phyloP scores from a whole-genome alignment of 2,329 filamentous ascomycete genomes.

The Fusarium haematococcum region DNA sequence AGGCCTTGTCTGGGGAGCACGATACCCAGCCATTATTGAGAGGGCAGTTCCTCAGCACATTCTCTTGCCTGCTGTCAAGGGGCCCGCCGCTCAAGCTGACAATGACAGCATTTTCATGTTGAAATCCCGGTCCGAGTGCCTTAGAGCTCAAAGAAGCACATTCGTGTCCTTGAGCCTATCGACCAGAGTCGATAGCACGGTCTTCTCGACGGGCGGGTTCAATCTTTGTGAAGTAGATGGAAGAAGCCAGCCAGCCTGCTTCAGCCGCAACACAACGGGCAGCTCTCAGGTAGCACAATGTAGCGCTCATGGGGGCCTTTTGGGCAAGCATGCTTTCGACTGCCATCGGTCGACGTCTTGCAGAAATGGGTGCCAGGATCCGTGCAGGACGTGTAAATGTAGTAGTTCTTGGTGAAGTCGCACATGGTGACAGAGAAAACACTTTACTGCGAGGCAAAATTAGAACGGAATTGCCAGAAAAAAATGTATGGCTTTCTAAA shows the following conservation, averaged over 20 bases:
- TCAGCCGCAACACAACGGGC: conserved; percentile 58
- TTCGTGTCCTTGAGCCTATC: neutral
- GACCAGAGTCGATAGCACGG: neutral
- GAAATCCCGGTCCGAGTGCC: neutral
- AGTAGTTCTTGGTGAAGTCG: conserved; percentile 80
- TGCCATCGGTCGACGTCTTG: conserved; percentile 75
- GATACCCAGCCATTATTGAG: neutral
- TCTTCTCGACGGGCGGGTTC: neutral
- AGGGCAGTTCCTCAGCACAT: neutral
- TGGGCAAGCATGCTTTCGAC: conserved; percentile 67
- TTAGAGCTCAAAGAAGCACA: neutral
- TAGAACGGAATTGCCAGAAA: neutral
- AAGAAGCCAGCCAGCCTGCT: neutral
- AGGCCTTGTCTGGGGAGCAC: neutral
- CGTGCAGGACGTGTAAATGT: conserved; percentile 78
- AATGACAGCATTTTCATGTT: neutral
- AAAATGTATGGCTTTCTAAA: neutral
- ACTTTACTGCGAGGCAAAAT: neutral
- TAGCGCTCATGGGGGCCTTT: conserved; percentile 79
- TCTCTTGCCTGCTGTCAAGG: neutral
- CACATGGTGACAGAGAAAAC: conserved; percentile 58
- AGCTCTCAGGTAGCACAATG: conserved; percentile 76
- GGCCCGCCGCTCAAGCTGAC: neutral
- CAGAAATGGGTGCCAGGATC: conserved; percentile 80
- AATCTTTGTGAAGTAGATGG: conserved; percentile 10